Percentiles rank a stretch among this genome's conserved stretches.
These are phyloP conservation scores for Dendrobium catenatum DNA, from an alignment of 106 monocot species.

Conservation along the genomic window DNA sequence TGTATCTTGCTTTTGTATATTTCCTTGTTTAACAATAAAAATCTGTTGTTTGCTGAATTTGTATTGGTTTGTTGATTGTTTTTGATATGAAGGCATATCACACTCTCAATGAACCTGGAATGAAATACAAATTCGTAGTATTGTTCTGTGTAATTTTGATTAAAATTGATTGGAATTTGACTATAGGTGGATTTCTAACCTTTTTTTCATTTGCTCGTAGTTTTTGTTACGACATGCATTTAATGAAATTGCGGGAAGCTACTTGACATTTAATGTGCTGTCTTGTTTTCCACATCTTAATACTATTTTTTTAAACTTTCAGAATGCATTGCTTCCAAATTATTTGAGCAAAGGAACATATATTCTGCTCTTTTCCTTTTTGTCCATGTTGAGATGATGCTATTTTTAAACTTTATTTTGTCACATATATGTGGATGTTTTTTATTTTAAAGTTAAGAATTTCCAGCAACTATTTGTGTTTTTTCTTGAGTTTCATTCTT, in stretches of 20 bases:
- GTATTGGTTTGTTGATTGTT: too few species aligned
- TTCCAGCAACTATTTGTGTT: neutral
- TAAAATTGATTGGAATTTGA: too few species aligned
- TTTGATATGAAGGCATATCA: too few species aligned
- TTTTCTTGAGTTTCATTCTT: too few species aligned
- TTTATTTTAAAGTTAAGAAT: neutral
- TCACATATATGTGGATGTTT: neutral
- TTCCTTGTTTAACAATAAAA: too few species aligned
- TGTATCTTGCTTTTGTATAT: too few species aligned
- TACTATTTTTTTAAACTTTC: neutral
- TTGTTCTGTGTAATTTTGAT: too few species aligned
- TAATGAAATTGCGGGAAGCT: neutral
- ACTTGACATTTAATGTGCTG: neutral
- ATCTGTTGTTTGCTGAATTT: too few species aligned
- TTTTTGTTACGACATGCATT: neutral
- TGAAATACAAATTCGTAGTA: neutral
- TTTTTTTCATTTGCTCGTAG: neutral
- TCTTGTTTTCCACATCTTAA: neutral
- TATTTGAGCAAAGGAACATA: neutral
- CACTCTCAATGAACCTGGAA: neutral
- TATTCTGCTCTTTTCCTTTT: neutral
- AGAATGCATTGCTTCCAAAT: neutral
- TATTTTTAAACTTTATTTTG: too few species aligned
- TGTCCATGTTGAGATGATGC: neutral
- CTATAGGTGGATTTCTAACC: neutral